Evolutionary conservation across 139 green algal species (phyloP).

Genomic region (Asterochloris sp.): DNA sequence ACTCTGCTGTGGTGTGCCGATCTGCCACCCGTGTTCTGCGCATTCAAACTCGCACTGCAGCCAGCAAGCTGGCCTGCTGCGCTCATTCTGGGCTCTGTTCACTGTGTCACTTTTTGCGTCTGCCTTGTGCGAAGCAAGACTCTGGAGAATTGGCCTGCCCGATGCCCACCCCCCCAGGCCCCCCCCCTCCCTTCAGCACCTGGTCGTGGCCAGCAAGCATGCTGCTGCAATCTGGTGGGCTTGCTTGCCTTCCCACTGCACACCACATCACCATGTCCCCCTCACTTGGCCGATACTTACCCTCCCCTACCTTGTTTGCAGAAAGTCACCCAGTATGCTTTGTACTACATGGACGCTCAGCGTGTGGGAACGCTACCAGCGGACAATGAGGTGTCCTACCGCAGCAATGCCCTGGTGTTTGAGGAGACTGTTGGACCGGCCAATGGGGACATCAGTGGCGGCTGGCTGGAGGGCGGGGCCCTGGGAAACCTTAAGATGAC

Average conservation of each 20-base stretch:
- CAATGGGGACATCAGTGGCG: slow-evolving; percentile 39
- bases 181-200: too few species aligned
- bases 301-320: neutral
- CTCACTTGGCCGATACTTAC: neutral
- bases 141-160: too few species aligned
- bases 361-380: slow-evolving; percentile 42
- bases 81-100: too few species aligned
- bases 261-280: neutral
- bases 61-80: too few species aligned
- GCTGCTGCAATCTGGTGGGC: neutral
- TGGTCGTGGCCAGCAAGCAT: too few species aligned
- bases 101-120: too few species aligned
- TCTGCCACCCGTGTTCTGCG: too few species aligned
- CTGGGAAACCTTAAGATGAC: slow-evolving; percentile 70
- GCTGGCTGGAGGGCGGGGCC: slow-evolving; percentile 34
- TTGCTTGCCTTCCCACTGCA: too few species aligned
- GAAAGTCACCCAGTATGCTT: slow-evolving; percentile 18
- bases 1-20: too few species aligned
- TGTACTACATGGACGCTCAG: slow-evolving; percentile 46
- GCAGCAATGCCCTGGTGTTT: slow-evolving; percentile 31
- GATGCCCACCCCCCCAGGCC: too few species aligned
- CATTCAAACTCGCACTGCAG: too few species aligned
- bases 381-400: slow-evolving; percentile 43
- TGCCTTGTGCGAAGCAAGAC: too few species aligned
- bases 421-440: slow-evolving; percentile 18